phyloP scores from a whole-genome alignment of 345 rosid species.

The Dovyalis caffra region DNA sequence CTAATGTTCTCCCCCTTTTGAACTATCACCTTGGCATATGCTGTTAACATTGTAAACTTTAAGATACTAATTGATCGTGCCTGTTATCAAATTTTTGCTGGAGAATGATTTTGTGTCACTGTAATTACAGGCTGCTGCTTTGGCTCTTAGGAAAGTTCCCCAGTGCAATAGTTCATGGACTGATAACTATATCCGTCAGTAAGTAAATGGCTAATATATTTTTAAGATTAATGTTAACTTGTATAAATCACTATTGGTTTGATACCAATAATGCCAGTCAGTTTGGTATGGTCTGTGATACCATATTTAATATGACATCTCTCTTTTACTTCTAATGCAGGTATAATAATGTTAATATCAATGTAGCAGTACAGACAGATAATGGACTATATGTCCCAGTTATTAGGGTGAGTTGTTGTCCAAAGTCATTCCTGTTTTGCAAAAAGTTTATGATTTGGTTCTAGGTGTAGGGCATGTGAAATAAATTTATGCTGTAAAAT shows the following conservation, averaged over 20 bases:
- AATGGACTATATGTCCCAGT: slow-evolving; percentile 95
- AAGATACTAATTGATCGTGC: not conserved
- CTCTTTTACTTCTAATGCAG: slow-evolving; percentile 35
- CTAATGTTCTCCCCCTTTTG: not conserved
- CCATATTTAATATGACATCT: slow-evolving; percentile 4
- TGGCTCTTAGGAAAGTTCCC: slow-evolving; percentile 91
- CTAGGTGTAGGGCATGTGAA: not conserved
- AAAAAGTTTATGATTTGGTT: slow-evolving; percentile 1
- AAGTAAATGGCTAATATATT: slow-evolving; percentile 33
- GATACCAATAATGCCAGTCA: too few species aligned
- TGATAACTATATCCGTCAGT: slow-evolving; percentile 90
- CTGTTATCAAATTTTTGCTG: not conserved
- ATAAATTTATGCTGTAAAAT: slow-evolving; percentile 3
- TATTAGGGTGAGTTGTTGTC: slow-evolving; percentile 57
- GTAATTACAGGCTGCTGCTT: slow-evolving; percentile 81
- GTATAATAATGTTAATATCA: slow-evolving; percentile 81
- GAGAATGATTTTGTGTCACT: slow-evolving; percentile 4
- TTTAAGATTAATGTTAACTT: not conserved
- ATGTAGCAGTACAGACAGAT: slow-evolving; percentile 95
- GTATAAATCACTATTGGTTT: too few species aligned
- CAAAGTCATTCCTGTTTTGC: not conserved
- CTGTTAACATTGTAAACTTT: not conserved
- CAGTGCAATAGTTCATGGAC: slow-evolving; percentile 99
- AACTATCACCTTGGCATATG: not conserved
- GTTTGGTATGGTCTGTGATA: not conserved